Base-by-base conservation (phyloP, 179 eudicot species). In the Nepenthes alata region DNA sequence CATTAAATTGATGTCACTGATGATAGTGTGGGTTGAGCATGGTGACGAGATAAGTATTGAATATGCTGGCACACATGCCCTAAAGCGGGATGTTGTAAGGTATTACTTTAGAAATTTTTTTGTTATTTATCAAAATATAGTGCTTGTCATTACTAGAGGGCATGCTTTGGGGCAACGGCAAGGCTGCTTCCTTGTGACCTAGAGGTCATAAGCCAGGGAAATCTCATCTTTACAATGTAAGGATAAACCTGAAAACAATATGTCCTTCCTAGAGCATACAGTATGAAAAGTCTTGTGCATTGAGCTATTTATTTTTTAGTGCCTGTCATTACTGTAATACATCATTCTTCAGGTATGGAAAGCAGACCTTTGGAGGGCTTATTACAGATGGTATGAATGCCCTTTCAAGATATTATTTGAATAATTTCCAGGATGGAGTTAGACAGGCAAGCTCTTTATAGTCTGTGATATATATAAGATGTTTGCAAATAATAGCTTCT, bases 1-100 rank as follows among this genome's bases (percentile, higher is more conserved):
- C 58, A 64, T 70, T 59, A 65, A 61, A 6, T 44, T 60, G 12
- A 47, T 70, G 0, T 62, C 53, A 49, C 63, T 73, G 70, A 15
- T 78, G 63, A 57, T 68, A 91, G 98, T 86, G 71, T 91, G 98
- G 98, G 88, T 81, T 73, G 86, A 89, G 55, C 96, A 86, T 49
- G 98, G 98, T 16, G 98, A 91, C 73, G 96, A 89, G 78, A 71
- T 91, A 71, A 91, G 98, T 82, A 80, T 89, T 11, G 95, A 83
- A 74, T 91, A 91, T 73, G 75, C 95, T 41, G 96, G 98, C 57
- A 89, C 96, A 39, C 85, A 84, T 75, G 98, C 98, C 37, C 83
- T 89, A 68, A 91, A 91, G 77, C 69, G 98, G 65, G 98, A 91
- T 77, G 86, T 91, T 60, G 95, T 89, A 67, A 81, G 95, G 98